Evolutionary conservation across 2,329 filamentous ascomycete genomes (phyloP).

Genomic region (Xylariaceae sp.): DNA sequence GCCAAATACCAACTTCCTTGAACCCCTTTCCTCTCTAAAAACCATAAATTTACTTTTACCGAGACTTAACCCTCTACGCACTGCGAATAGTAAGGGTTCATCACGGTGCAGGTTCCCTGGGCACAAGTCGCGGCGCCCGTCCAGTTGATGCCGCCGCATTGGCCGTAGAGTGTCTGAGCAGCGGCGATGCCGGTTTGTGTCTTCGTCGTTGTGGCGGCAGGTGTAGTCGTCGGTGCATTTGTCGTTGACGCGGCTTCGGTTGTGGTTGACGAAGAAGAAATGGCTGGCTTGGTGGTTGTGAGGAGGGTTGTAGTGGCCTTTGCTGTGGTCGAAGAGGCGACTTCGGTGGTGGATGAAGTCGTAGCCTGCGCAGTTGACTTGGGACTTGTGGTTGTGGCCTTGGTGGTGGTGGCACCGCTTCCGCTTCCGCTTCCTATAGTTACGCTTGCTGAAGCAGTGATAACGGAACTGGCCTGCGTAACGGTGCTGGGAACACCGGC

Average conservation of each 20-base stretch:
- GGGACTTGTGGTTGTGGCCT: no score
- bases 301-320: slow-evolving; percentile 22
- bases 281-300: slow-evolving; percentile 16
- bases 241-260: slow-evolving; percentile 15
- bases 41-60: no score
- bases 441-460: slow-evolving; percentile 33
- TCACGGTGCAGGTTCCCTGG: slow-evolving; percentile 47
- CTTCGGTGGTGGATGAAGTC: neutral
- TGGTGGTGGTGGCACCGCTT: neutral
- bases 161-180: slow-evolving; percentile 43
- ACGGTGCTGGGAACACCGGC: slow-evolving; percentile 38
- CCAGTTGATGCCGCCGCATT: slow-evolving; percentile 54
- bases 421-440: slow-evolving; percentile 24
- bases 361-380: neutral
- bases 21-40: no score
- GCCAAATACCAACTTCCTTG: no score
- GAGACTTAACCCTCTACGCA: slow-evolving; percentile 38
- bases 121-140: slow-evolving; percentile 49
- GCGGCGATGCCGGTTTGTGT: slow-evolving; percentile 21
- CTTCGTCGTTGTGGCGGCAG: slow-evolving; percentile 7
- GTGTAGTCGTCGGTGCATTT: slow-evolving; percentile 4
- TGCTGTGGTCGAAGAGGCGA: slow-evolving; percentile 6
- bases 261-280: slow-evolving; percentile 22
- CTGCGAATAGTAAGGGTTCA: slow-evolving; percentile 56
- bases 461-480: slow-evolving; percentile 31